Evolutionary conservation across 2,329 filamentous ascomycete genomes (phyloP).

Genomic region (Apiospora pterosperma): DNA sequence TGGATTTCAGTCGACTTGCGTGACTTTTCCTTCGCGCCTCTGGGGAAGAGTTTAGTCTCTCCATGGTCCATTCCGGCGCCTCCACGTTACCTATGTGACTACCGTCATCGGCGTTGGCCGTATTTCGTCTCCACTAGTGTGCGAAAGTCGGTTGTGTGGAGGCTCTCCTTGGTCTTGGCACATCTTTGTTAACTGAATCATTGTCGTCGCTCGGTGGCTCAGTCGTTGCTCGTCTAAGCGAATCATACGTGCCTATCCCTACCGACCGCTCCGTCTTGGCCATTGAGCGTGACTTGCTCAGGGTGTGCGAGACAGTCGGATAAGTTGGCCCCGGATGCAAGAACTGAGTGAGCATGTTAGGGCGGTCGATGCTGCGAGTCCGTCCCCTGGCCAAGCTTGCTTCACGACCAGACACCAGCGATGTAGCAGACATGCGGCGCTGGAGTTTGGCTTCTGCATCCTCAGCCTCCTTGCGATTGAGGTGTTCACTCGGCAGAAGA

Average conservation of each 20-base stretch:
- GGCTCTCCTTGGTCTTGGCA: conserved; percentile 14
- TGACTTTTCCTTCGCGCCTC: not conserved
- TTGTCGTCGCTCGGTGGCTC: conserved; percentile 13
- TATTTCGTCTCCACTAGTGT: conserved; percentile 20
- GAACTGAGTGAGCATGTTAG: conserved; percentile 21
- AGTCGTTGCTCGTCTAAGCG: conserved; percentile 17
- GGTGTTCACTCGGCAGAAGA: conserved; percentile 54
- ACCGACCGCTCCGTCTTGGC: conserved; percentile 16
- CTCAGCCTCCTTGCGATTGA: conserved; percentile 50
- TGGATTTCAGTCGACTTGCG: not conserved
- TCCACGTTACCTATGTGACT: not conserved
- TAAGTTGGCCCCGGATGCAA: conserved; percentile 26
- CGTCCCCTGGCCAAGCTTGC: conserved; percentile 20
- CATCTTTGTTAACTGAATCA: not conserved
- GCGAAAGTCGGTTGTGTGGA: conserved; percentile 19
- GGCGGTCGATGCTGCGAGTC: conserved; percentile 25
- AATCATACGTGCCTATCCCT: conserved; percentile 15
- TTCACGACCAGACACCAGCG: conserved; percentile 11
- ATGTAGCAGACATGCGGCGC: conserved; percentile 27
- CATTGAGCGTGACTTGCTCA: conserved; percentile 8
- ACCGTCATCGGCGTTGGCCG: not conserved
- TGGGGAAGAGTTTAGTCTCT: not conserved
- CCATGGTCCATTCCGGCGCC: not conserved
- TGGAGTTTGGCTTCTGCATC: conserved; percentile 37
- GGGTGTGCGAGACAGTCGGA: not conserved